Base-by-base conservation (phyloP, 768 basidiomycete genomes). In the Tubosaeta sp. region DNA sequence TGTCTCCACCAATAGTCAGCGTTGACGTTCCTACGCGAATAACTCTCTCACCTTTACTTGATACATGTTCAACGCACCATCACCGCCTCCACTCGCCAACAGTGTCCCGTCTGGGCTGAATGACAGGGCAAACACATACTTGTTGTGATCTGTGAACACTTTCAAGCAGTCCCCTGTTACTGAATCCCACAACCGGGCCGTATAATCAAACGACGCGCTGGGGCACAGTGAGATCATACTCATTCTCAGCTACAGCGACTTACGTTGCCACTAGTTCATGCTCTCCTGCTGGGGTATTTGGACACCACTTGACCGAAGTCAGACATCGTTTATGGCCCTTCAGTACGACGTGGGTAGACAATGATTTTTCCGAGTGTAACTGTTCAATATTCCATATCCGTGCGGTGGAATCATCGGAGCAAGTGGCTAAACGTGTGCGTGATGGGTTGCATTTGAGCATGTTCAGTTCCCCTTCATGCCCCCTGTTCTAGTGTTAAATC, bases 141-240 rank as follows among this genome's bases (percentile, higher is more conserved):
- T 78, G 55, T 72, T 80, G 69, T 92, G 88, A 55, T 90, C 87
- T 6, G 68, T 66, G 61, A 95, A 85, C 18, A 83, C 73, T 53
- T 82, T 76, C 30, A 90, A 65, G 63, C 91, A 94, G 39, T 81
- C 76, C 25, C 90, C 90, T 0, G 85, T 85, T 40, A 78, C 76
- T 3, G 84, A 80, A 66, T 94, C 86, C 92, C 92, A 95, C 27
- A 95, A 57, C 36, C 89, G 81, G 5, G 87, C 80, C 2, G 90
- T 88, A 13, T 74, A 73, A 61, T 95, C 93, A 61, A 91, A 91
- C 5, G 90, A 90, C 10, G 84, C 80, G 8, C 88, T 92, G 57
- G 25, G 31, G 27, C 42, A 48, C 25, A 22, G 41, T 44, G 18
- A 56, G 56, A 19, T 56, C 34, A 22, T 42, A 18, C 21, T 30